A percentile compares a stretch with the other conserved stretches of the same genome.
Evolutionary conservation across 192 early-diverging fungal genomes (phyloP).

Genomic region (Gonapodya sp.): DNA sequence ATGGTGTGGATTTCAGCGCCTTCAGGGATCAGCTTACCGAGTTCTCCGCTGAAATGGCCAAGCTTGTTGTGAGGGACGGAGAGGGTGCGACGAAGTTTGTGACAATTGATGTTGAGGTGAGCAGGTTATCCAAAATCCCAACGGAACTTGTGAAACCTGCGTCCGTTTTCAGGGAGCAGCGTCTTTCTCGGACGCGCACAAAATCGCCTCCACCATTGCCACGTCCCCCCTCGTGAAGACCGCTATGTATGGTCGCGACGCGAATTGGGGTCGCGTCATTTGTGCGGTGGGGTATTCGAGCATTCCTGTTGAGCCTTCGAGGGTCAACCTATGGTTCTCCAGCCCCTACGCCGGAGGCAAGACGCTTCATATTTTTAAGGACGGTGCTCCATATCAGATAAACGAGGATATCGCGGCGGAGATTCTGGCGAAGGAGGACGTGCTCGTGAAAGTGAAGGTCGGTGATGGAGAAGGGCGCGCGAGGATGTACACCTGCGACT

Average conservation of each 20-base stretch:
- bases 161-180: conserved; percentile 45
- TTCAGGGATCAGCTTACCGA: conserved; percentile 66
- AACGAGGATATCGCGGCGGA: conserved; percentile 71
- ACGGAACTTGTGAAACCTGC: background rate
- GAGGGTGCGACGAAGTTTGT: conserved; percentile 98
- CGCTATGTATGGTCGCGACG: conserved; percentile 90
- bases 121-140: background rate
- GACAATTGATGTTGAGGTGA: conserved; percentile 71
- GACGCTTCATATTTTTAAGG: conserved; percentile 58
- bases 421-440: conserved; percentile 79
- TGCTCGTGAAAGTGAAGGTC: conserved; percentile 69
- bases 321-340: conserved; percentile 66
- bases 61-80: conserved; percentile 87
- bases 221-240: conserved; percentile 93
- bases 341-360: conserved; percentile 46
- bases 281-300: conserved; percentile 84
- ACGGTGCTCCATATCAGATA: conserved; percentile 70
- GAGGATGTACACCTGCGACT: conserved; percentile 90
- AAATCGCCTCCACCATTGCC: conserved; percentile 74
- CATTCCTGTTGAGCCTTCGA: conserved; percentile 57
- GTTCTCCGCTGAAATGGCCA: conserved; percentile 80
- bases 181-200: conserved; percentile 67
- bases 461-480: conserved; percentile 64
- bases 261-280: conserved; percentile 94
- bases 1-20: conserved; percentile 42